Evolutionary conservation across 2,329 filamentous ascomycete species (phyloP).

Genomic region (Fusarium sp.): DNA sequence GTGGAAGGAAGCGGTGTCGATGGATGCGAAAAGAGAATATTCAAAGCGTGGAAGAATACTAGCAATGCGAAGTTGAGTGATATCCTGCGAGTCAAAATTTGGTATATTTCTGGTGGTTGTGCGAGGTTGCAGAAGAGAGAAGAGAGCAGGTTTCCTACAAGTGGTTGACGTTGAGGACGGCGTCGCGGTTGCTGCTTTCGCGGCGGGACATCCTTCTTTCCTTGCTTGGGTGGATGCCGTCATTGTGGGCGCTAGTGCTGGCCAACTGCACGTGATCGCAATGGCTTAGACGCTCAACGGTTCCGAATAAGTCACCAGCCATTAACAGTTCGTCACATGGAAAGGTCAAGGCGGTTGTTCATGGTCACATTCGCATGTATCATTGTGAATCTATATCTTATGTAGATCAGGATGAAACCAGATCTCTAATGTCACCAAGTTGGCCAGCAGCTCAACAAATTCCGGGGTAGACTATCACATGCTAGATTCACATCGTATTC

Average conservation of each 20-base stretch:
- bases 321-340: conserved; percentile 19
- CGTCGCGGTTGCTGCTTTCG: conserved; percentile 30
- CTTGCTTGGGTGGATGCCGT: conserved; percentile 46
- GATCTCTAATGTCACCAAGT: not conserved
- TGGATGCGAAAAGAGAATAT: not conserved
- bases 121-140: conserved; percentile 7
- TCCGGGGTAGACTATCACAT: conserved; percentile 15
- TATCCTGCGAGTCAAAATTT: not conserved
- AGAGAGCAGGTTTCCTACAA: conserved; percentile 25
- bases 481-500: conserved; percentile 14
- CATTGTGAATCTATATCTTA: not conserved
- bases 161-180: conserved; percentile 38
- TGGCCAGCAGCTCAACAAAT: not conserved
- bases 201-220: conserved; percentile 38
- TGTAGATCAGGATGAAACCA: not conserved
- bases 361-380: conserved; percentile 20
- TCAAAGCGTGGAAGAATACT: not conserved
- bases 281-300: conserved; percentile 18
- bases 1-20: conserved; percentile 22
- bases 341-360: not conserved
- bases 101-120: not conserved
- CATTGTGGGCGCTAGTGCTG: conserved; percentile 43
- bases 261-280: conserved; percentile 38
- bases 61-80: not conserved
- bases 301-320: conserved; percentile 20